These are phyloP conservation scores for Tribonema minus DNA, from an alignment of 108 stramenopile species.

Conservation along the genomic window DNA sequence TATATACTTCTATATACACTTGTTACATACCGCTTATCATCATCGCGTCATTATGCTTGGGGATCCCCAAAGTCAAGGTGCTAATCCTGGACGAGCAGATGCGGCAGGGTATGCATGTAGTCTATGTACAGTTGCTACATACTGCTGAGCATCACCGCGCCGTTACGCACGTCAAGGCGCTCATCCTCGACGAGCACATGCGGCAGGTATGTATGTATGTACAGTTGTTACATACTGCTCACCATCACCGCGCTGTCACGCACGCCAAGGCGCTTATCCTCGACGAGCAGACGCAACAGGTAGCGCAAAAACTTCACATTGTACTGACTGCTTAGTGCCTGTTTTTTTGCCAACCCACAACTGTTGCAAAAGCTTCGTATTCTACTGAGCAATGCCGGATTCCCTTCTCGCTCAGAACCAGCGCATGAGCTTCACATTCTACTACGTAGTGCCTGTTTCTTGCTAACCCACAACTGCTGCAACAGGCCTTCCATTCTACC, in stretches of 20 bases:
- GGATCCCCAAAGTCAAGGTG: conserved; percentile 39
- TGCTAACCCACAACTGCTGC: no score
- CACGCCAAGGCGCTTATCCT: conserved; percentile 41
- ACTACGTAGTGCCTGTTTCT: no score
- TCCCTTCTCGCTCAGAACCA: no score
- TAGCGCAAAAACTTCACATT: no score
- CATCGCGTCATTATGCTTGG: no score
- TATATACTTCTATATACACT: background rate
- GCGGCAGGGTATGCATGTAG: conserved; percentile 9
- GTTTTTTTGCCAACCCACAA: no score
- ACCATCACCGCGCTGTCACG: no score
- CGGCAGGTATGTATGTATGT: conserved; percentile 14
- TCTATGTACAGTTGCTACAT: background rate
- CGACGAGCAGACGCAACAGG: conserved; percentile 46
- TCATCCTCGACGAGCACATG: conserved; percentile 46
- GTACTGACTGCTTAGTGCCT: no score
- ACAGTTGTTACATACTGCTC: background rate
- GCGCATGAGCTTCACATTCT: no score
- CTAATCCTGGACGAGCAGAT: conserved; percentile 47
- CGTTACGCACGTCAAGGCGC: conserved; percentile 43
- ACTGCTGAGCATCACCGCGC: background rate
- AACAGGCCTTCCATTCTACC: no score
- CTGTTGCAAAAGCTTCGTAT: no score
- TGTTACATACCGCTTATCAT: background rate
- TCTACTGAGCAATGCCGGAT: no score